Base-by-base conservation (phyloP, 495 filamentous ascomycete species). In the Xylaria sp. region DNA sequence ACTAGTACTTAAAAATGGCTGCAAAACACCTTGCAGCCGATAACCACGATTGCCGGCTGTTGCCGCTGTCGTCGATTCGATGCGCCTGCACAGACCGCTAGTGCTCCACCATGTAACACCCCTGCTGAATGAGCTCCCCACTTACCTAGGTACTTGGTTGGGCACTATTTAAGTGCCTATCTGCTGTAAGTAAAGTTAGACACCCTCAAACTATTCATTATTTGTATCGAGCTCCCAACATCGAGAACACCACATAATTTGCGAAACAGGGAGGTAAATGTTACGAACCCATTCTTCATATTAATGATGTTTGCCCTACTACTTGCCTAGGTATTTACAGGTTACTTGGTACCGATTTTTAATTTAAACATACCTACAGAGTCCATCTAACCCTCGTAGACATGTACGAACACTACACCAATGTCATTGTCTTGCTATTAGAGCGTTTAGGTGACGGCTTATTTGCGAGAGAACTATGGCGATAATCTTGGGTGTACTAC, bases 21-120 rank as follows among this genome's bases (percentile, higher is more conserved):
- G 1, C 5, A 46, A 58, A 69, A 62, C 31, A 61, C 62, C 21
- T 0, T 21, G 67, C 59, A 64, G 68, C 68, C 29, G 68, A 50
- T 58, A 31, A 31, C 12, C n/a, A 29, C 59, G 19, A 7, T 40
- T 59, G 69, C 69, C 61, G 69, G 69, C 69, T 66, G 69, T 59
- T 71, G 41, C 61, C 69, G 61, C 5, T 43, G 15, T 0, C 4
- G 3, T 14, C n/a, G 46, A 19, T 19, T 5, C 12, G 5, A 14
- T 3, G 19, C 12, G 33, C 1, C 61, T 15, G 61, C 26, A 63
- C 61, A 19, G 17, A 19, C 12, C 21, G 14, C 26, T 29, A 3
- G 24, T 17, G 12, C 26, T 21, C 52, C 52, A 8, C 35, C 3
- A 37, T 37, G 35, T 26, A 14, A 11, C 48, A 11, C 21, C 48